These are phyloP conservation scores for Calocera viscosa DNA, from an alignment of 768 basidiomycete species.

Conservation along the genomic window DNA sequence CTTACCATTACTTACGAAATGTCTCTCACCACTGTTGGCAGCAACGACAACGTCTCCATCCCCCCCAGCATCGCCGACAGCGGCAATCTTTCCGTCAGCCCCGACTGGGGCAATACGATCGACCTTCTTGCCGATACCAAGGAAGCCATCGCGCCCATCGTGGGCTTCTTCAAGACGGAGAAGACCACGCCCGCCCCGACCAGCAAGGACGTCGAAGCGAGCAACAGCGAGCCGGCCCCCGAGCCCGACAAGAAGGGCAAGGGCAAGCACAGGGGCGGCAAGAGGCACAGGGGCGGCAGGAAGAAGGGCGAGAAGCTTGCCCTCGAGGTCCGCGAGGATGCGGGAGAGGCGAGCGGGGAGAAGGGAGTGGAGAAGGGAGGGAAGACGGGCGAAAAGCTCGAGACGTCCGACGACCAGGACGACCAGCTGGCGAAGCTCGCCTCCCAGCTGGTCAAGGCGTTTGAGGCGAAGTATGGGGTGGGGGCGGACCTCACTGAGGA, in stretches of 20 bases:
- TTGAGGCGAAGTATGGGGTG: constrained; percentile 25
- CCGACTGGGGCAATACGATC: not conserved
- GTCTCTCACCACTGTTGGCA: not conserved
- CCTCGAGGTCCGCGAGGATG: not conserved
- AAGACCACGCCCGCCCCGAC: not conserved
- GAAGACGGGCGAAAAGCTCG: constrained; percentile 15
- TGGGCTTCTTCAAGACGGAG: not conserved
- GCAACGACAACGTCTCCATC: not conserved
- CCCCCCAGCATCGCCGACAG: not conserved
- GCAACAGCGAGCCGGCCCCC: not conserved
- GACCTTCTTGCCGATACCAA: not conserved
- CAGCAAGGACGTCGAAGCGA: not conserved
- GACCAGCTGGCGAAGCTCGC: not conserved
- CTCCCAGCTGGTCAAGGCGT: not conserved
- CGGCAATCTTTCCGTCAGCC: not conserved
- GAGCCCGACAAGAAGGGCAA: not conserved
- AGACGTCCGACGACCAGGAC: not conserved
- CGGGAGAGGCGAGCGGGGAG: constrained; percentile 27
- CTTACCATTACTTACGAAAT: not conserved
- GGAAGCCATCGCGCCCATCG: not conserved
- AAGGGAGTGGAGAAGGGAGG: constrained; percentile 31
- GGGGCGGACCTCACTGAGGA: constrained; percentile 29
- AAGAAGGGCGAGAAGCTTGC: not conserved
- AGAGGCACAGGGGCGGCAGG: not conserved
- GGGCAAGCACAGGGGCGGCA: not conserved